Conservation (phyloP, 148 eudicot genomes). For the Amaranthus palmeri region DNA sequence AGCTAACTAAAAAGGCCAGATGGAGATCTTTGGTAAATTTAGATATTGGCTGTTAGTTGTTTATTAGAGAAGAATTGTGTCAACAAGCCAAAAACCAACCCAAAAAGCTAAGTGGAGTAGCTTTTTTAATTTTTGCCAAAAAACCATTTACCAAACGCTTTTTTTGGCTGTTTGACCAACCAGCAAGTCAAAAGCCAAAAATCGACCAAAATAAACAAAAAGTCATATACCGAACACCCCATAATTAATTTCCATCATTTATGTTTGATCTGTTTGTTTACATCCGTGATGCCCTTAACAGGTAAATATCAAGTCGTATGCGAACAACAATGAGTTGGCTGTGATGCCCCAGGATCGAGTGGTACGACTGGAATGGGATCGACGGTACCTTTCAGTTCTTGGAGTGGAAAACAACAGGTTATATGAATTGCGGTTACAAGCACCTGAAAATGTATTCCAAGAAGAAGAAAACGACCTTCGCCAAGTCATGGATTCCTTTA, state of each 20-base stretch:
- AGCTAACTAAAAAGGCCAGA: too few species aligned
- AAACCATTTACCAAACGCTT: neutral
- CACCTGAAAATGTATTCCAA: slow-evolving; percentile 69
- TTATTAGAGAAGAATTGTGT: too few species aligned
- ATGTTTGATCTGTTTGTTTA: neutral
- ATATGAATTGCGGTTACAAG: slow-evolving; percentile 75
- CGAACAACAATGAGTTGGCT: slow-evolving; percentile 93
- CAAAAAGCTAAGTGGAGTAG: neutral
- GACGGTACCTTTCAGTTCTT: slow-evolving; percentile 84
- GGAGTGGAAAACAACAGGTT: slow-evolving; percentile 93
- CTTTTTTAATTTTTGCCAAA: neutral
- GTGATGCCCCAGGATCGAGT: slow-evolving; percentile 91
- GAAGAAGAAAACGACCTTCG: slow-evolving; percentile 84
- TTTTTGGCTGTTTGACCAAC: too few species aligned
- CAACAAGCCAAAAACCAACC: too few species aligned
- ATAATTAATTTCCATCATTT: neutral
- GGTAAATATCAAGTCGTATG: slow-evolving; percentile 94
- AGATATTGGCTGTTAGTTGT: too few species aligned
- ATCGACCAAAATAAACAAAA: too few species aligned
- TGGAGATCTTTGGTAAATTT: too few species aligned
- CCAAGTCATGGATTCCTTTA: slow-evolving; percentile 72
- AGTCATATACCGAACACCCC: too few species aligned
- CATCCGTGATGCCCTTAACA: slow-evolving; percentile 15
- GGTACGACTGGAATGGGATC: slow-evolving; percentile 78
- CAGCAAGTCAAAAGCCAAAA: too few species aligned